A percentile compares a stretch with the other conserved stretches of the same genome.
Evolutionary conservation across 768 basidiomycete genomes (phyloP).

Genomic region (Lyophyllum atratum): DNA sequence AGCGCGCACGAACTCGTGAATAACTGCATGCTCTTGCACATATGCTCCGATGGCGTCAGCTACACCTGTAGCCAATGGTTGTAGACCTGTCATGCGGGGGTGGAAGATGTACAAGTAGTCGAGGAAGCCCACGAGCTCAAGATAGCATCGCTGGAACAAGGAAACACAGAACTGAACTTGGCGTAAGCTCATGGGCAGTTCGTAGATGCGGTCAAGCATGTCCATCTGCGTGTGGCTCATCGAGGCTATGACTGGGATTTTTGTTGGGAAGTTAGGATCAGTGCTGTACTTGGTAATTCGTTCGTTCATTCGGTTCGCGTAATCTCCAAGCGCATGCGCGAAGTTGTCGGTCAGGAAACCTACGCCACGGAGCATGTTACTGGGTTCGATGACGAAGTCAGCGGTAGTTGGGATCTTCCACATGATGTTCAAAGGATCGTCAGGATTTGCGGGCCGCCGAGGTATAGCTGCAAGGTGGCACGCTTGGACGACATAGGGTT

Average conservation of each 20-base stretch:
- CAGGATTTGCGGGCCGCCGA: background rate
- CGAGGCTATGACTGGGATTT: background rate
- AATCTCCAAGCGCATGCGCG: background rate
- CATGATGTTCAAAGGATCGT: background rate
- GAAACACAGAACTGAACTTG: background rate
- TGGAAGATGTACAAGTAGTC: slow-evolving; percentile 2
- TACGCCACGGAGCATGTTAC: background rate
- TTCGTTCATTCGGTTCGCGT: background rate
- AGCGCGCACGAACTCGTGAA: background rate
- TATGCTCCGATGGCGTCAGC: background rate
- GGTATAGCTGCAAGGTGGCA: background rate
- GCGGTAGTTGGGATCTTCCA: background rate
- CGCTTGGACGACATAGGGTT: background rate
- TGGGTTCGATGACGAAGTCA: background rate
- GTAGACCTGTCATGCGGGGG: background rate
- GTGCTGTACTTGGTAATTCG: background rate
- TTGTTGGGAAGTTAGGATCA: background rate
- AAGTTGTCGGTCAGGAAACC: background rate
- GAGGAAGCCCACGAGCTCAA: background rate
- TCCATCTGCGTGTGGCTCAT: background rate
- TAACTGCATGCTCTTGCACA: background rate
- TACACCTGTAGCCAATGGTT: background rate
- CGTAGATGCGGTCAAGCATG: background rate
- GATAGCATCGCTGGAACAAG: background rate
- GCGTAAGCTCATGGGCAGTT: background rate